These are phyloP conservation scores for Adansonia gregorii DNA, from an alignment of 441 rosid genomes.

Conservation along the genomic window DNA sequence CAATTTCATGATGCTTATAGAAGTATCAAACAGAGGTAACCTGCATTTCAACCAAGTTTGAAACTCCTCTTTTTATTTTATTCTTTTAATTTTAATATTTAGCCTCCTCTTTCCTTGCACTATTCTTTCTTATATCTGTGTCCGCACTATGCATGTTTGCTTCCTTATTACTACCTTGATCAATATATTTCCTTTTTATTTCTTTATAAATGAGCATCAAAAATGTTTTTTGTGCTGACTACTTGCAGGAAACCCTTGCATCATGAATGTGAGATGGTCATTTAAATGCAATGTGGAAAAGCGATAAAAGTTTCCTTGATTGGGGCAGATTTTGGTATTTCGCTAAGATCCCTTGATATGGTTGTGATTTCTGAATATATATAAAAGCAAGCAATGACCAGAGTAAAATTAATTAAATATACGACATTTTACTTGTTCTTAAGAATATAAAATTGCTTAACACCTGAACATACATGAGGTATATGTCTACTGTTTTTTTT, in stretches of 20 bases:
- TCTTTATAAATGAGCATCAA: not conserved
- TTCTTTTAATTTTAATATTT: not conserved
- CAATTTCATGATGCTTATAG: conserved; percentile 95
- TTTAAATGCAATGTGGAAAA: not conserved
- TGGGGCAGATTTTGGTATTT: not conserved
- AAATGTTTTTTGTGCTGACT: not conserved
- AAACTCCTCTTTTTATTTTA: not conserved
- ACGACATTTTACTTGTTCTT: not conserved
- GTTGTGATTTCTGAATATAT: too few species aligned
- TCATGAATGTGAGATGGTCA: not conserved
- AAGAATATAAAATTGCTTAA: not conserved
- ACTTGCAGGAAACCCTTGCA: not conserved
- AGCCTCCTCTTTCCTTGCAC: not conserved
- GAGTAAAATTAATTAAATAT: too few species aligned
- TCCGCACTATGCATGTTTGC: not conserved
- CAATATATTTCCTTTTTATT: not conserved
- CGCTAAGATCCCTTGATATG: too few species aligned
- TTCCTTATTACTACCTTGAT: not conserved
- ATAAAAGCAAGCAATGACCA: too few species aligned
- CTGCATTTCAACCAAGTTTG: conserved; percentile 17
- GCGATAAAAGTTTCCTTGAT: too few species aligned
- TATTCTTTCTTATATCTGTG: not conserved
- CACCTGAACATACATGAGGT: not conserved
- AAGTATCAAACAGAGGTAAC: conserved; percentile 94
- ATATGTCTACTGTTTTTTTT: not conserved